These are phyloP conservation scores for Verticillium isaacii DNA, from an alignment of 2,329 filamentous ascomycete species.

Conservation along the genomic window DNA sequence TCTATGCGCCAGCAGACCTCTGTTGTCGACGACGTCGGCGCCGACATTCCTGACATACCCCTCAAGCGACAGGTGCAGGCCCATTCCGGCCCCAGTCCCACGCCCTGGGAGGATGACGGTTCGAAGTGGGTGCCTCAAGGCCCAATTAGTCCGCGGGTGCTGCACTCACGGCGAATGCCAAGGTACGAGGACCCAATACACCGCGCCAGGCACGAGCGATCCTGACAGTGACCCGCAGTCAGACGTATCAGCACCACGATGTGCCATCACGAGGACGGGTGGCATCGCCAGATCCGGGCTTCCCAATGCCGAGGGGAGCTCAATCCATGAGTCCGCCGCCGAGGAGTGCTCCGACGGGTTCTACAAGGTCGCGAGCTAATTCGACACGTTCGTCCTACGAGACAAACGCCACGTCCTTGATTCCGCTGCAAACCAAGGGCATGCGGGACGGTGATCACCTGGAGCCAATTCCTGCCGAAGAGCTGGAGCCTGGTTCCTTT, in stretches of 20 bases:
- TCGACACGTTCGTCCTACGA: constrained; percentile 23
- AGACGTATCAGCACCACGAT: constrained; percentile 1
- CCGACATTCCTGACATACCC: constrained; percentile 18
- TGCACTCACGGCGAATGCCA: constrained; percentile 2
- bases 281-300: constrained; percentile 8
- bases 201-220: not conserved
- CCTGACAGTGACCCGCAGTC: not conserved
- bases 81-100: not conserved
- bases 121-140: constrained; percentile 6
- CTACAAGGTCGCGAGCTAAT: constrained; percentile 19
- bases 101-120: constrained; percentile 9
- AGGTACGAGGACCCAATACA: not conserved
- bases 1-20: not conserved
- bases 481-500: constrained; percentile 31
- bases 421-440: constrained; percentile 17
- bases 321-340: constrained; percentile 18
- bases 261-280: constrained; percentile 3
- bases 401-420: constrained; percentile 15
- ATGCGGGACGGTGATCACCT: constrained; percentile 21
- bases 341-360: constrained; percentile 19
- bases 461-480: constrained; percentile 28
- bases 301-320: constrained; percentile 4
- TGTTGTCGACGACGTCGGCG: constrained; percentile 7
- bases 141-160: not conserved
- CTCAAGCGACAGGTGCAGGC: constrained; percentile 6